Base-by-base conservation (phyloP, 345 rosid genomes). In the Lenwebbia sp. region DNA sequence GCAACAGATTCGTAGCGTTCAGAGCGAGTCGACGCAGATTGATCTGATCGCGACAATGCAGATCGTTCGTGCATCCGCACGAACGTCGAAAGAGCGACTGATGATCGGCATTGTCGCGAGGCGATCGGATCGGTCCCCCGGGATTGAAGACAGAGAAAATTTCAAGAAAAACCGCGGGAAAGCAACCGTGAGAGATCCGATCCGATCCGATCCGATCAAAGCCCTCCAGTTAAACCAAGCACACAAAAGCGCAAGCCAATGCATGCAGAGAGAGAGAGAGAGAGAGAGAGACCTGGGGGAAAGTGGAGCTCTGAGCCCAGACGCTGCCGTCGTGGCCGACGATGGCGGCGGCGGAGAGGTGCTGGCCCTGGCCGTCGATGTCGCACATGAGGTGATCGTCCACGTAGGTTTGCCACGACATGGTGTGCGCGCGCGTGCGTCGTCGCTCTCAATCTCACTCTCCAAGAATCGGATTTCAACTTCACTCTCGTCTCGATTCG, bases 341-440 rank as follows among this genome's bases (percentile, higher is more conserved):
- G 90, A 96, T 93, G 78, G 98, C 98, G 33, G 98, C 94, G 58
- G 97, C 89, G 41, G 94, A 52, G 85, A 96, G 98, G 84, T 86
- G 94, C 87, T 91, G 91, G 17, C 94, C 93, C 87, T 91, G 91
- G 30, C 94, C 93, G 8, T 93, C 95, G 82, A 94, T 92, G 62
- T 94, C 95, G 92, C 96, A 94, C 98, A 95, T 95, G 88, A 95
- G 93, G 87, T 96, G 98, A 9, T 96, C 98, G 50, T 96, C 97
- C 12, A 96, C 95, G 90, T 94, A 95, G 37, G 95, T 89, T 88
- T 95, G 98, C 98, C 98, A 94, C 94, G 98, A 96, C 98, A 96
- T 96, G 87, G 88, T 91, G 19, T 2, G 37, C 70, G 30, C 47
- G 12, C 76, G 62, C 19, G 65, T 26, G 26, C 53, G 58, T 8